Evolutionary conservation across 2,329 filamentous ascomycete species (phyloP).

Genomic region (Aspergillus novofumigatus): DNA sequence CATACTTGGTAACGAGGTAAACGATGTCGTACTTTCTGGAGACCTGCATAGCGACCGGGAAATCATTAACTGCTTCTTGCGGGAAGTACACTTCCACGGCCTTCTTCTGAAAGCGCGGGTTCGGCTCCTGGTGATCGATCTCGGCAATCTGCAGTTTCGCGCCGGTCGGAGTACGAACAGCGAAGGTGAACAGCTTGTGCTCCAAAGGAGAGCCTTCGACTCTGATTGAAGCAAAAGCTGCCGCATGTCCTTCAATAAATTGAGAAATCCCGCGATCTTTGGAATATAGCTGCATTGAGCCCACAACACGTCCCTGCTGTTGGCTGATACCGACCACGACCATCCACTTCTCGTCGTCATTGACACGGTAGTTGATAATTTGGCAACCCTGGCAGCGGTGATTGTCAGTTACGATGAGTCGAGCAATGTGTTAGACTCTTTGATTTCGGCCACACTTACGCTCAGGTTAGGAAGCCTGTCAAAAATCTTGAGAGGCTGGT

Average conservation of each 20-base stretch:
- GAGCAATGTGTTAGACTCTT: background rate
- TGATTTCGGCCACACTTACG: slow-evolving; percentile 49
- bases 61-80: slow-evolving; percentile 90
- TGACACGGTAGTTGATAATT: slow-evolving; percentile 99
- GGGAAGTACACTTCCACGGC: slow-evolving; percentile 98
- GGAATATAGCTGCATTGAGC: slow-evolving; percentile 95
- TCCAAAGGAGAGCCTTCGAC: slow-evolving; percentile 85
- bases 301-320: slow-evolving; percentile 87
- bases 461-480: slow-evolving; percentile 87
- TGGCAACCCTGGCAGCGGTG: slow-evolving; percentile 67
- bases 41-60: slow-evolving; percentile 96
- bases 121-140: slow-evolving; percentile 86
- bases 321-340: slow-evolving; percentile 94
- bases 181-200: slow-evolving; percentile 95
- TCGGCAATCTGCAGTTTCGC: slow-evolving; percentile 98
- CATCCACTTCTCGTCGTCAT: slow-evolving; percentile 96
- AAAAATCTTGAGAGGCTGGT: slow-evolving; percentile 82
- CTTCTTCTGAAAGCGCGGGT: slow-evolving; percentile 90
- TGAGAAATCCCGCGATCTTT: slow-evolving; percentile 95
- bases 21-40: slow-evolving; percentile 95
- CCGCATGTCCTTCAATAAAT: slow-evolving; percentile 94
- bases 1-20: slow-evolving; percentile 97
- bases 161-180: slow-evolving; percentile 80
- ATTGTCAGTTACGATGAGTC: slow-evolving; percentile 1
- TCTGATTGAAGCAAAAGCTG: slow-evolving; percentile 83